A percentile compares a stretch with the other conserved stretches of the same genome.
Conservation (phyloP, 2,329 filamentous ascomycete genomes). For the Myriosclerotinia scirpicola region DNA sequence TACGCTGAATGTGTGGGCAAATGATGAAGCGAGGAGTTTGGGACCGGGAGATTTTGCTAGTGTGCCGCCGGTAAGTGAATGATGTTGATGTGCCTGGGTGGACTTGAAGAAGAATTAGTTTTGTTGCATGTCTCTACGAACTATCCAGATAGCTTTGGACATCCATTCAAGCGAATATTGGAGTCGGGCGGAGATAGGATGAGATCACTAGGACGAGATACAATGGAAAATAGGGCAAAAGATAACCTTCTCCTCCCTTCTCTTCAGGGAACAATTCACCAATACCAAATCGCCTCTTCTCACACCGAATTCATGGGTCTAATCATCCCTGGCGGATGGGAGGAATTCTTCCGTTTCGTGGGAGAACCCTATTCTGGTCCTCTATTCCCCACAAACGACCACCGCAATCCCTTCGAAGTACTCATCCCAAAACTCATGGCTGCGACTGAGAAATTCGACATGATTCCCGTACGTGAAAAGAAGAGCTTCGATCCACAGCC, state of each 20-base stretch:
- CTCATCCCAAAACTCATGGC: conserved; percentile 57
- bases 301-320: conserved; percentile 56
- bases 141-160: no score
- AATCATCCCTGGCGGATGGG: conserved; percentile 58
- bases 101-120: neutral
- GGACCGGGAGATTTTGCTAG: conserved; percentile 58
- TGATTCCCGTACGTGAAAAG: conserved; percentile 53
- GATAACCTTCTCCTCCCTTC: neutral
- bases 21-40: conserved; percentile 55
- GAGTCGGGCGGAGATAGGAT: neutral
- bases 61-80: conserved; percentile 50
- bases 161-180: neutral
- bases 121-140: neutral
- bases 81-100: conserved; percentile 19
- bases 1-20: conserved; percentile 56
- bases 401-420: conserved; percentile 51
- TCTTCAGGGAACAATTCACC: conserved; percentile 52
- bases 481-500: conserved; percentile 46
- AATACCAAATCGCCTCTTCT: conserved; percentile 54
- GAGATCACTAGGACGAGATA: neutral
- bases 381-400: conserved; percentile 52
- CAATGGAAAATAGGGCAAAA: neutral
- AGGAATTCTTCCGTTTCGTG: conserved; percentile 60
- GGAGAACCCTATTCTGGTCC: conserved; percentile 52
- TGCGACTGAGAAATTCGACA: conserved; percentile 56